Conservation (phyloP, 129 eudicot species). For the Flaveria brownii region DNA sequence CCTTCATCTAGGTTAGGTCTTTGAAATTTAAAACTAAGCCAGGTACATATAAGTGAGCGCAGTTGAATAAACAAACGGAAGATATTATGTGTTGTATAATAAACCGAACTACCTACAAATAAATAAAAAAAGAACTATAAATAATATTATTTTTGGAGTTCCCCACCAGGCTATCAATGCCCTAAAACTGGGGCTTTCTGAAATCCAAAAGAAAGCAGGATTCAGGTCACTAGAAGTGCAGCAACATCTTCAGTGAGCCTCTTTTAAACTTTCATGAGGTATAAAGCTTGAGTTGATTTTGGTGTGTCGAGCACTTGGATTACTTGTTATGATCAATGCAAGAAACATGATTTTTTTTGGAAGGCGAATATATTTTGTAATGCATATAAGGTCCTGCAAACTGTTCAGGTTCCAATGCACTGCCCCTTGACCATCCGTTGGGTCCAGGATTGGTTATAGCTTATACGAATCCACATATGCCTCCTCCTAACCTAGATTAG, state of each 20-base stretch:
- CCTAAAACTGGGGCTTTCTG: background rate
- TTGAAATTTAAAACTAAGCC: background rate
- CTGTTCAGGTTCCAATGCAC: background rate
- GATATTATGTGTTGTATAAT: background rate
- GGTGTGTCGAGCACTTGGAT: background rate
- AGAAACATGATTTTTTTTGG: background rate
- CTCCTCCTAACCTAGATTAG: constrained; percentile 1
- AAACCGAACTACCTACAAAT: background rate
- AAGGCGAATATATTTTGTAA: background rate
- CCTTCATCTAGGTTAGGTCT: background rate
- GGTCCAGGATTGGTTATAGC: background rate
- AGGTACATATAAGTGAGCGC: background rate
- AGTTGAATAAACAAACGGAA: background rate
- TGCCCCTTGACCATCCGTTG: background rate
- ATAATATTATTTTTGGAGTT: background rate
- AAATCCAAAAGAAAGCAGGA: background rate
- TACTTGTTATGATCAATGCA: background rate
- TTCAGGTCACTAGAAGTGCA: background rate
- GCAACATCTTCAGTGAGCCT: background rate
- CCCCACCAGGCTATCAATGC: background rate
- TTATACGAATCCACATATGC: background rate
- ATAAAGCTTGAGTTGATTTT: background rate
- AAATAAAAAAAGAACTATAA: background rate
- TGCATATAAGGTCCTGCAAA: background rate
- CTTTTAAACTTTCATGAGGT: background rate